phyloP scores from a whole-genome alignment of 257 asterid species.

The Plectranthus barbatus region DNA sequence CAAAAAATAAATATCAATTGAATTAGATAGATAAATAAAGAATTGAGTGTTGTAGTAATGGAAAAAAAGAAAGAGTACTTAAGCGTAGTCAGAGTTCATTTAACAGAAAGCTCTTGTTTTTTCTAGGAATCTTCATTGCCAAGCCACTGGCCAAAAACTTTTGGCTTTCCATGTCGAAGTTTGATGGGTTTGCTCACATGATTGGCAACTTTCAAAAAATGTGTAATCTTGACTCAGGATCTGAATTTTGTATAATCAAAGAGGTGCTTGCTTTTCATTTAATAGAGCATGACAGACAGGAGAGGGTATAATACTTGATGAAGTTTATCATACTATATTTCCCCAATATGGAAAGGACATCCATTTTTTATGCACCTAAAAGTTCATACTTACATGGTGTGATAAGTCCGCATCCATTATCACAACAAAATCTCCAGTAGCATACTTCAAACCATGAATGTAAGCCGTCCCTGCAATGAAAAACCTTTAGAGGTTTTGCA shows the following conservation, averaged over 20 bases:
- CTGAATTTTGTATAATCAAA: not conserved
- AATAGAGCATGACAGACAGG: not conserved
- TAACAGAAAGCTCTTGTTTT: not conserved
- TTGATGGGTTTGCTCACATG: slow-evolving; percentile 4
- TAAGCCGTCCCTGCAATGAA: slow-evolving; percentile 82
- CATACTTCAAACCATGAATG: slow-evolving; percentile 88
- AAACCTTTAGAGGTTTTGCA: slow-evolving; percentile 15
- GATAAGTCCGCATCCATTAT: slow-evolving; percentile 99
- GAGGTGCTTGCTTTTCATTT: not conserved
- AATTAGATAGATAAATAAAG: not conserved
- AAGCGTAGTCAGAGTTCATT: not conserved
- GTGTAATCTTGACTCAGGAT: not conserved
- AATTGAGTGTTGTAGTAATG: not conserved
- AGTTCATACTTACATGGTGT: slow-evolving; percentile 70
- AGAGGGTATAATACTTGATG: not conserved
- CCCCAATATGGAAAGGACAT: not conserved
- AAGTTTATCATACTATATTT: not conserved
- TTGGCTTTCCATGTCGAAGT: not conserved
- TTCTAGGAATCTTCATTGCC: not conserved
- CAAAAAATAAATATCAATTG: slow-evolving; percentile 14
- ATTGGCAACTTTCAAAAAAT: not conserved
- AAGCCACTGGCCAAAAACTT: not conserved
- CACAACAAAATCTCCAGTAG: slow-evolving; percentile 77
- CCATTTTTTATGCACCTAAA: not conserved
- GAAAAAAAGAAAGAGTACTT: not conserved